Base-by-base conservation (phyloP, 768 basidiomycete species). In the Naganishia randhawae region DNA sequence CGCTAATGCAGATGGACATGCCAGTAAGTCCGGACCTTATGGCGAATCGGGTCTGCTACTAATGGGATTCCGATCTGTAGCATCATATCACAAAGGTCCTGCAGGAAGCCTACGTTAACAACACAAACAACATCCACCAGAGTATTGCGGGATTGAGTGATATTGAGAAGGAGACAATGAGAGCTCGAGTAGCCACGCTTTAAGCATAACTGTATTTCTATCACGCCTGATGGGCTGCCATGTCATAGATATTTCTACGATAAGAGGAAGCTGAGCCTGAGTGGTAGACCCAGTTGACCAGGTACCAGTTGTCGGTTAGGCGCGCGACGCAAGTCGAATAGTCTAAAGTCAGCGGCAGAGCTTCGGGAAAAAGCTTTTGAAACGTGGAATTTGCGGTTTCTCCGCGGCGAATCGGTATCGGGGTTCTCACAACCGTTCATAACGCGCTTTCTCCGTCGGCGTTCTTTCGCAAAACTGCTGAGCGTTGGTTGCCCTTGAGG, bases 1-100 rank as follows among this genome's bases (percentile, higher is more conserved):
- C 90, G 5, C 83, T 96, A 65, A 90, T 88, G 27, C 86, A 88
- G 67, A 88, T 98, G 75, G 91, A 98, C 73, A 86, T 97, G 82
- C 81, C 80, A 72, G 87, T 87, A 68, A 71, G 82, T 81, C 25
- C 31, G 6, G 14, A 35, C 16, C 13, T 11, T 35, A 50, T 11
- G 1, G 13, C 11, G 9, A 27, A 25, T 31, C 17, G 14, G 50
- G 8, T 14, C 14, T 14, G 10, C 42, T 32, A 32, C n/a, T 42
- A 35, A 14, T 45, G 50, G 53, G 45, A 51, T 39, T 16, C n/a
- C 31, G 31, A 13, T 25, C 2, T 10, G 6, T 69, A 82, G 80
- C 53, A 73, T 33, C 79, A 81, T 61, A 73, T 82, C 27, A 71
- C 69, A 4, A 62, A 65, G 11, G 72, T 78, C 35, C 73, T 82